Conservation (phyloP, 1,284 basidiomycete species). For the Cryptococcus sp. region DNA sequence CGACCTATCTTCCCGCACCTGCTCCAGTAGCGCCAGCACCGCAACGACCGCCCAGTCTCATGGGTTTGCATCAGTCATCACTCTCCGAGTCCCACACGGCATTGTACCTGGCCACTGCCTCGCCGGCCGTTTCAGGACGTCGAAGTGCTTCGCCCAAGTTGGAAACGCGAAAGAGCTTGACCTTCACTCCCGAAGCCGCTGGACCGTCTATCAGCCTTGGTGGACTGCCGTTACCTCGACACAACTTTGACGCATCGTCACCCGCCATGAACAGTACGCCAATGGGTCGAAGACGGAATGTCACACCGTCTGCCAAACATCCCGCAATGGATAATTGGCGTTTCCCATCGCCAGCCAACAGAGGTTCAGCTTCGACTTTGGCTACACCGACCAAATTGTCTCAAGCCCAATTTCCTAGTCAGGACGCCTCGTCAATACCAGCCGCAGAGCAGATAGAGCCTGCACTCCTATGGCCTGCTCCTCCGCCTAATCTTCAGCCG, state of each 20-base stretch:
- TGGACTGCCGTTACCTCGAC: constrained; percentile 9
- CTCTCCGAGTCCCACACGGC: constrained; percentile 51
- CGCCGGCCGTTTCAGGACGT: constrained; percentile 30
- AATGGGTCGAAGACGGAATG: constrained; percentile 20
- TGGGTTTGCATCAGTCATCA: constrained; percentile 42
- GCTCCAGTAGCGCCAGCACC: background rate
- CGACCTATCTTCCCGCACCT: constrained; percentile 2
- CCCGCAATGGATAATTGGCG: constrained; percentile 45
- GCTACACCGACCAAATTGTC: constrained; percentile 23
- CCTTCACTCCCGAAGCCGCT: constrained; percentile 40
- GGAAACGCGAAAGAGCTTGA: constrained; percentile 32
- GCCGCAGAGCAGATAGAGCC: constrained; percentile 16
- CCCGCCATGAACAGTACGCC: constrained; percentile 26
- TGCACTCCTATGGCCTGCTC: constrained; percentile 29
- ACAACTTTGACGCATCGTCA: constrained; percentile 6
- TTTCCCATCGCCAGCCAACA: constrained; percentile 32
- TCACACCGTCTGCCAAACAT: constrained; percentile 33
- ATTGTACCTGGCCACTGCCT: constrained; percentile 48
- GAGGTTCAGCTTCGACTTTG: constrained; percentile 12
- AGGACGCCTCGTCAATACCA: background rate
- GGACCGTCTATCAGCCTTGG: constrained; percentile 32
- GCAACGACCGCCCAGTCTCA: constrained; percentile 30
- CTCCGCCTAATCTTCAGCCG: constrained; percentile 29
- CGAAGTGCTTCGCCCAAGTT: constrained; percentile 42
- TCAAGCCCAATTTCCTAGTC: constrained; percentile 1